Percentiles rank a stretch among this genome's conserved stretches.
Conservation (phyloP, 2,329 filamentous ascomycete species). For the Tolypocladium pustulatum region DNA sequence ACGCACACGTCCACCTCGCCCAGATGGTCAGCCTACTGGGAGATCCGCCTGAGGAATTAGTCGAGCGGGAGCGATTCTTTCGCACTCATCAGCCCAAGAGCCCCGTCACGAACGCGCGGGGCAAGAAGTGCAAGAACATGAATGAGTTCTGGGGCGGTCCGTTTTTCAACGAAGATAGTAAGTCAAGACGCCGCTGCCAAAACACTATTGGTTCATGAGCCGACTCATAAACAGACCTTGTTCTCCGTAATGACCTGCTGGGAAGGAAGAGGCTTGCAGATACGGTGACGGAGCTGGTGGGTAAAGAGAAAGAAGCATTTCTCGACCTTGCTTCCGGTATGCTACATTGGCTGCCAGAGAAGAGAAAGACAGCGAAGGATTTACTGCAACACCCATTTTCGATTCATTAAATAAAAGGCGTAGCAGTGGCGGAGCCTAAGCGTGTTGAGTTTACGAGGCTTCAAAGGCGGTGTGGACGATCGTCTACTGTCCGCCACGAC, state of each 20-base stretch:
- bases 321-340: slow-evolving; percentile 11
- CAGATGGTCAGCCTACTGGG: slow-evolving; percentile 10
- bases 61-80: slow-evolving; percentile 8
- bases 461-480: too few species aligned
- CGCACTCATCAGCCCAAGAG: slow-evolving; percentile 3
- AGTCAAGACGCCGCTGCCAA: background rate
- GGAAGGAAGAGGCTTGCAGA: slow-evolving; percentile 2
- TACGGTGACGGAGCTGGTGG: slow-evolving; percentile 9
- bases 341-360: slow-evolving; percentile 15
- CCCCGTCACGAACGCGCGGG: background rate
- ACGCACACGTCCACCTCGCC: slow-evolving; percentile 12
- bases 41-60: slow-evolving; percentile 5
- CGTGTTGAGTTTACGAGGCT: too few species aligned
- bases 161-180: slow-evolving; percentile 9
- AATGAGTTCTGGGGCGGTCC: slow-evolving; percentile 12
- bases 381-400: slow-evolving; percentile 11
- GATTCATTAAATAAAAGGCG: slow-evolving; percentile 1
- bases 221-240: background rate
- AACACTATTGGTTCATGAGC: background rate
- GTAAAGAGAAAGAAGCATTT: slow-evolving; percentile 11
- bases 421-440: background rate
- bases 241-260: slow-evolving; percentile 6
- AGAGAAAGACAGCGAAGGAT: slow-evolving; percentile 13
- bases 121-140: slow-evolving; percentile 7
- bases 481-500: too few species aligned